These are phyloP conservation scores for Pueraria montana DNA, from an alignment of 306 rosid species.

Conservation along the genomic window DNA sequence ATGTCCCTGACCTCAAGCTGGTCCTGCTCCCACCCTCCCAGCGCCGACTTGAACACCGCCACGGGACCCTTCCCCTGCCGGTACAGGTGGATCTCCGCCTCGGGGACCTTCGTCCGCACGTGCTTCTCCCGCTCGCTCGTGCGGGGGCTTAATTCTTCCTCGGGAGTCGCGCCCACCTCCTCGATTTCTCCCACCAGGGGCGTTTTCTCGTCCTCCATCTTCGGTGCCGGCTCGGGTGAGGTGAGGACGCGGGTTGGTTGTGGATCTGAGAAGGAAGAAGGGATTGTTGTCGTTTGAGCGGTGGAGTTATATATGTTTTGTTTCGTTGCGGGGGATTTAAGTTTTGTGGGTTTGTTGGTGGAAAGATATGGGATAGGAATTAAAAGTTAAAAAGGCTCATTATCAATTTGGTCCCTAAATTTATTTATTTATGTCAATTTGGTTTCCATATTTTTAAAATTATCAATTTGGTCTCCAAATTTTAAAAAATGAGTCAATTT, in stretches of 20 bases:
- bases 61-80: slow-evolving; percentile 85
- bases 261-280: neutral
- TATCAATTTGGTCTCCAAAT: no score
- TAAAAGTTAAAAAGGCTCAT: no score
- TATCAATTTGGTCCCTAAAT: no score
- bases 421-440: no score
- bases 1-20: slow-evolving; percentile 81
- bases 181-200: slow-evolving; percentile 54
- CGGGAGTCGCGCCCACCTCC: slow-evolving; percentile 22
- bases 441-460: no score
- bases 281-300: neutral
- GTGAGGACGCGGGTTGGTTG: neutral
- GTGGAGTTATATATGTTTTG: neutral
- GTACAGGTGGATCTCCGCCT: slow-evolving; percentile 60
- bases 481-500: no score
- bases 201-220: slow-evolving; percentile 53
- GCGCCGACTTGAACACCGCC: slow-evolving; percentile 63
- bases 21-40: slow-evolving; percentile 96
- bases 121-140: neutral
- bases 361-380: no score
- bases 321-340: neutral
- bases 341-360: neutral
- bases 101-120: slow-evolving; percentile 47
- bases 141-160: neutral
- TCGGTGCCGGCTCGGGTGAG: neutral